Evolutionary conservation across 2,329 filamentous ascomycete species (phyloP).

Genomic region (Trichophyton equinum): DNA sequence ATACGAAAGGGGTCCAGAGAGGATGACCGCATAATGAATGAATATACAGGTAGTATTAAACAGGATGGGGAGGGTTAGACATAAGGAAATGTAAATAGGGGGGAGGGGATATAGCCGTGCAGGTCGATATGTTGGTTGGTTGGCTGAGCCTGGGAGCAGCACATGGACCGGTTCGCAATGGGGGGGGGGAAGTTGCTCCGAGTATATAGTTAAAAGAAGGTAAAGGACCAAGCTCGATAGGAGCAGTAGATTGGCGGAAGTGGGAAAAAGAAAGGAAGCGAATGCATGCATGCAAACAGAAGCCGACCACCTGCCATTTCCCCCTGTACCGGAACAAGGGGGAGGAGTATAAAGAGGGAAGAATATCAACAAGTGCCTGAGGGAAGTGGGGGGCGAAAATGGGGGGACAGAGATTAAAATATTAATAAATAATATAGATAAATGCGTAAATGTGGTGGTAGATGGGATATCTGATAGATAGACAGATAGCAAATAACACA

Average conservation of each 20-base stretch:
- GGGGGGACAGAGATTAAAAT: background rate
- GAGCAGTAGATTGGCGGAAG: background rate
- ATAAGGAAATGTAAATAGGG: background rate
- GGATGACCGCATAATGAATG: background rate
- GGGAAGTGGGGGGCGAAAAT: background rate
- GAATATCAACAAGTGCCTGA: background rate
- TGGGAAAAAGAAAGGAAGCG: background rate
- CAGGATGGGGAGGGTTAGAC: background rate
- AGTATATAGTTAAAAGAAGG: background rate
- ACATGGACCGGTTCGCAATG: background rate
- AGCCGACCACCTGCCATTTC: slow-evolving; percentile 1
- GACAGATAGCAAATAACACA: background rate
- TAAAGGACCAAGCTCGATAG: background rate
- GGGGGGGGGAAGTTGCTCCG: no score
- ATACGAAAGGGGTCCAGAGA: background rate
- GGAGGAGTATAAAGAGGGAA: background rate
- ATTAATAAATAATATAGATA: slow-evolving; percentile 2
- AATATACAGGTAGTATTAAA: slow-evolving; percentile 1
- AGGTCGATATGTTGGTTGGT: background rate
- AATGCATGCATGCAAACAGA: slow-evolving; percentile 4
- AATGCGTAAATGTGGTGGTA: background rate
- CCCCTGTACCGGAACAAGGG: background rate
- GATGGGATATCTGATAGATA: background rate
- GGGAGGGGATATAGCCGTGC: background rate
- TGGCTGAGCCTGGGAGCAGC: background rate